Evolutionary conservation across 495 filamentous ascomycete genomes (phyloP), one percentile per base, ranked within the genome.

Genomic region (Chaetomium fimeti): DNA sequence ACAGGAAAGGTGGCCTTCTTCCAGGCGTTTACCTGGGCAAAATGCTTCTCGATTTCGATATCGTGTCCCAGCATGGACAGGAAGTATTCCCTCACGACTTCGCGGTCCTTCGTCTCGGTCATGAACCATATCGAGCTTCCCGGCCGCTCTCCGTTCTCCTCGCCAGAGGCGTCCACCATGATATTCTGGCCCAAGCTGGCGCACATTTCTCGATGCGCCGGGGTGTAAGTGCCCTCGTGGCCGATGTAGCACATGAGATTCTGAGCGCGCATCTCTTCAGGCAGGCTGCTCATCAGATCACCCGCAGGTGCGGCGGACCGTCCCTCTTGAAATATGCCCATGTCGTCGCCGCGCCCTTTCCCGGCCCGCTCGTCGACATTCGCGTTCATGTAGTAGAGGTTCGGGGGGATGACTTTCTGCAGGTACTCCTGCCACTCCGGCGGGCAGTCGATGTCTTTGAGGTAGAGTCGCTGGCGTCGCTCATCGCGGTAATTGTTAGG

Each of bases 161-260:
- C 78, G 49, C 87, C 85, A 9, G 92, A 96, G 2, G 91, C 87
- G 64, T 96, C 89, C 3, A 98, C 91, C 94, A 98, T 98, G 58
- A 98, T 88, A 71, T 98, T 98, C 57, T 98, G 94, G 0, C 94
- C 93, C 42, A 98, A 80, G 63, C 88, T 94, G 18, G 90, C 94
- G 76, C 93, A 98, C 94, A 98, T 98, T 72, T 98, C 94, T 71
- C 91, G 88, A 74, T 98, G 94, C 18, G 92, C 89, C 58, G 94
- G 93, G 0, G 94, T 98, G 71, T 95, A 98, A 2, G 94, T 98
- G 0, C 94, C 94, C 77, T 98, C 94, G 69, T 97, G 94, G 2
- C 94, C 94, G 67, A 97, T 88, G 72, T 98, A 98, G 76, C 93
- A 97, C 93, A 97, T 97, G 71, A 98, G 81, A 63, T 98, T 98